Evolutionary conservation across 768 basidiomycete genomes (phyloP).

Genomic region (Lentinula raphanica): DNA sequence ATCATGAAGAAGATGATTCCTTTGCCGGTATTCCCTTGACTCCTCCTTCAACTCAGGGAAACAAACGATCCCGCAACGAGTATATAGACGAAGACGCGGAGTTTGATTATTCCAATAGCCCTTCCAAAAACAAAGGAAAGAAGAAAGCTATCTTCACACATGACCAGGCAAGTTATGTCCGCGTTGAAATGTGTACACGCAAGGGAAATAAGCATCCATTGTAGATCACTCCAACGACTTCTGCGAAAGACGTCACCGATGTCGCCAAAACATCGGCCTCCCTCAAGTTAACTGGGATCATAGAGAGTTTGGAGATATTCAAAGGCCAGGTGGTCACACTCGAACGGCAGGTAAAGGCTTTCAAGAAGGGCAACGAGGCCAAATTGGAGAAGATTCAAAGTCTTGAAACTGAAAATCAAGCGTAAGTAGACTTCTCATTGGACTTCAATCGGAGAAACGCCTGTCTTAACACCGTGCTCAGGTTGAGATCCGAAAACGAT

Average conservation of each 20-base stretch:
- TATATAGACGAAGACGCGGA: not conserved
- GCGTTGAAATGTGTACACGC: not conserved
- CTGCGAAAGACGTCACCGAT: not conserved
- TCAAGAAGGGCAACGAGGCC: conserved; percentile 27
- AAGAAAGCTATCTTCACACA: not conserved
- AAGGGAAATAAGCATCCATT: not conserved
- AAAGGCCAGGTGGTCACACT: conserved; percentile 29
- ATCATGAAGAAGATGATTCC: not conserved
- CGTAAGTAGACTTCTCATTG: conserved; percentile 15
- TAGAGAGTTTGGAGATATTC: conserved; percentile 11
- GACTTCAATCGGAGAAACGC: too few species aligned
- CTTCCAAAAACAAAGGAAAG: conserved; percentile 5
- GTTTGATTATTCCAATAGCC: not conserved
- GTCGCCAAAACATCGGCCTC: conserved; percentile 8
- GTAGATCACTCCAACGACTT: not conserved
- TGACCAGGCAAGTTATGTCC: conserved; percentile 1
- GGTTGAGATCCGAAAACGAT: conserved; percentile 1
- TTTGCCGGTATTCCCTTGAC: not conserved
- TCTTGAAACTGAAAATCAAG: conserved; percentile 22
- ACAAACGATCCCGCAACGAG: not conserved
- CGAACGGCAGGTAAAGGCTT: conserved; percentile 32
- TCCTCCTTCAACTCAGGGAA: not conserved
- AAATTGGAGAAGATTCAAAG: conserved; percentile 28
- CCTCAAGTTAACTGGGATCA: conserved; percentile 19
- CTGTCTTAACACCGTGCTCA: not conserved